These are phyloP conservation scores for Leishmania gerbilli DNA, from an alignment of 208 protist genomes.

Conservation along the genomic window DNA sequence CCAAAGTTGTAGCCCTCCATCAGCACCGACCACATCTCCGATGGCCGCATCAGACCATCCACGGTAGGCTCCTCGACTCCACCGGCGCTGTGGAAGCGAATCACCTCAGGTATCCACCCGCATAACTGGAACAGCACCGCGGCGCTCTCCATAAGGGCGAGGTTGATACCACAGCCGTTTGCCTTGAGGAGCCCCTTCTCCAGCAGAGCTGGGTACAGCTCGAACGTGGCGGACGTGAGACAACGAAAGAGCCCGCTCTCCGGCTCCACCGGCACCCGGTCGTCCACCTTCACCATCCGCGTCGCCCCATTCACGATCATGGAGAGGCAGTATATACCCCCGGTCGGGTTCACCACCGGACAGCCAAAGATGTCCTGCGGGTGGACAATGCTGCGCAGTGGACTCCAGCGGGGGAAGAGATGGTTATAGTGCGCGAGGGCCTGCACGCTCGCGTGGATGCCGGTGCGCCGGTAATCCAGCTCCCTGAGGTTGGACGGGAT, in stretches of 20 bases:
- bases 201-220: slow-evolving; percentile 70
- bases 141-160: slow-evolving; percentile 68
- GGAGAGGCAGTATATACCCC: slow-evolving; percentile 79
- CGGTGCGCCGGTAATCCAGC: slow-evolving; percentile 20
- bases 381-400: slow-evolving; percentile 66
- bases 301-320: slow-evolving; percentile 83
- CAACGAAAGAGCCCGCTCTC: slow-evolving; percentile 42
- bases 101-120: slow-evolving; percentile 71
- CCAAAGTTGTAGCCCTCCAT: slow-evolving; percentile 18
- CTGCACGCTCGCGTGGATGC: slow-evolving; percentile 70
- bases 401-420: slow-evolving; percentile 55
- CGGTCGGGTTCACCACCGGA: slow-evolving; percentile 64
- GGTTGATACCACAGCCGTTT: slow-evolving; percentile 74
- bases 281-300: slow-evolving; percentile 77
- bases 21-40: slow-evolving; percentile 27
- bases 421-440: slow-evolving; percentile 35
- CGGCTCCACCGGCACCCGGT: slow-evolving; percentile 61
- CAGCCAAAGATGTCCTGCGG: slow-evolving; percentile 61
- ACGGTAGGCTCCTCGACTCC: slow-evolving; percentile 1
- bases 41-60: slow-evolving; percentile 16
- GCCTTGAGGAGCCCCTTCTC: slow-evolving; percentile 75
- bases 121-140: slow-evolving; percentile 75
- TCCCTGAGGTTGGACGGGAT: slow-evolving; percentile 54
- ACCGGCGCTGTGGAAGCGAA: slow-evolving; percentile 5
- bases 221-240: slow-evolving; percentile 18